Evolutionary conservation across 768 basidiomycete genomes (phyloP).

Genomic region (Pleurotus eryngii): DNA sequence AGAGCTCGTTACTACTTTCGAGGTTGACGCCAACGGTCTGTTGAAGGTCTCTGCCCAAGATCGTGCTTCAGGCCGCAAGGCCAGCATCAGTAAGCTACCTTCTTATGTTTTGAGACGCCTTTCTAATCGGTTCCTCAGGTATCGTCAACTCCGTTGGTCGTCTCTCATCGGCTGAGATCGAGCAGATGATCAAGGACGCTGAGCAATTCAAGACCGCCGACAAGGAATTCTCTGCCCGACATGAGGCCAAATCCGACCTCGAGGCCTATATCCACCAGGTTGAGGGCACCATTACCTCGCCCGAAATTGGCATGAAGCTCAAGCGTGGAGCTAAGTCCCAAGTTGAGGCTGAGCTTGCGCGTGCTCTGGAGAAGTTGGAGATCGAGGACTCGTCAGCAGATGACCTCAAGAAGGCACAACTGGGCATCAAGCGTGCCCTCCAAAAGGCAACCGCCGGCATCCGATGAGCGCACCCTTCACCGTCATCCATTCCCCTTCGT

Average conservation of each 20-base stretch:
- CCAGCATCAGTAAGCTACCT: slow-evolving; percentile 78
- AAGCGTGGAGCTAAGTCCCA: slow-evolving; percentile 94
- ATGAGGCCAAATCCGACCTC: slow-evolving; percentile 97
- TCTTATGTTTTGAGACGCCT: neutral
- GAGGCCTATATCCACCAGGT: slow-evolving; percentile 98
- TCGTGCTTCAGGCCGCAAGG: slow-evolving; percentile 98
- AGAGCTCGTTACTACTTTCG: slow-evolving; percentile 98
- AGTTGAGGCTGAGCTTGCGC: slow-evolving; percentile 96
- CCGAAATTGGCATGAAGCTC: slow-evolving; percentile 97
- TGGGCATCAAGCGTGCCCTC: slow-evolving; percentile 92
- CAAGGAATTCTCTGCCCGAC: slow-evolving; percentile 97
- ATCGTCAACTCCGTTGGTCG: slow-evolving; percentile 99
- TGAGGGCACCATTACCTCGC: slow-evolving; percentile 92
- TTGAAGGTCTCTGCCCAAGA: slow-evolving; percentile 98
- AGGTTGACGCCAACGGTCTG: slow-evolving; percentile 99
- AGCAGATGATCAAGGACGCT: slow-evolving; percentile 99
- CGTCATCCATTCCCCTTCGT: slow-evolving; percentile 14
- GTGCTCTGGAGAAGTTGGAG: slow-evolving; percentile 97
- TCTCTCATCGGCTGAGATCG: slow-evolving; percentile 95
- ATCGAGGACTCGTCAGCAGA: slow-evolving; percentile 92
- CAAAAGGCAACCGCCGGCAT: slow-evolving; percentile 96
- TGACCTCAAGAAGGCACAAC: slow-evolving; percentile 94
- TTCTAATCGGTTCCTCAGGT: slow-evolving; percentile 39
- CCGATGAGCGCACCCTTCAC: slow-evolving; percentile 46
- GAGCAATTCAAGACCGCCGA: slow-evolving; percentile 95